A percentile compares a stretch with the other conserved stretches of the same genome.
Evolutionary conservation across 2,329 filamentous ascomycete species (phyloP).

Genomic region (Hymenoscyphus infarciens): DNA sequence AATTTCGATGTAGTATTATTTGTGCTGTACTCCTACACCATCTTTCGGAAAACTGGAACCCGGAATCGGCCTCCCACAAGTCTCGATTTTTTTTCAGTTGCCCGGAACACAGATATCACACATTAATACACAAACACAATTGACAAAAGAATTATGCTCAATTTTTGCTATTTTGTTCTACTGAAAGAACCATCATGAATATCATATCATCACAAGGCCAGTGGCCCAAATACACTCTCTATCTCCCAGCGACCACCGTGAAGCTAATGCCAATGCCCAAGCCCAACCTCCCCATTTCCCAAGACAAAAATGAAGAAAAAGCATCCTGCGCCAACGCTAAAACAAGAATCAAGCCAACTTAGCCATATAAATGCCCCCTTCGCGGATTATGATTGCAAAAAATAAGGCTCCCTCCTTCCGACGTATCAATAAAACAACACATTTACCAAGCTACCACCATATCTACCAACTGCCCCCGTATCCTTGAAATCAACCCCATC

Average conservation of each 20-base stretch:
- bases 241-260: not conserved
- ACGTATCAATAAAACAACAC: not conserved
- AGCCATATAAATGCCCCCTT: not conserved
- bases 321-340: not conserved
- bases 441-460: not conserved
- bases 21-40: too few relatives aligned
- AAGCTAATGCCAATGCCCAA: conserved; percentile 1
- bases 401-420: not conserved
- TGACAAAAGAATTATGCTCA: not conserved
- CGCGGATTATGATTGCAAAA: not conserved
- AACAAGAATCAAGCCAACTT: not conserved
- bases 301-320: not conserved
- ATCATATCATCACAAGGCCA: not conserved
- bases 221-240: not conserved
- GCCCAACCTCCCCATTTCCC: not conserved
- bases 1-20: too few relatives aligned
- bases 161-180: not conserved
- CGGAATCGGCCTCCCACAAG: too few relatives aligned
- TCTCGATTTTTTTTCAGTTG: too few relatives aligned
- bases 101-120: not conserved
- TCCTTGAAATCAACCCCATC: not conserved
- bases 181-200: not conserved
- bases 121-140: not conserved
- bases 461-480: not conserved
- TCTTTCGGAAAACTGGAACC: too few relatives aligned